Evolutionary conservation across 345 rosid species (phyloP).

Genomic region (Physaria fendleri): DNA sequence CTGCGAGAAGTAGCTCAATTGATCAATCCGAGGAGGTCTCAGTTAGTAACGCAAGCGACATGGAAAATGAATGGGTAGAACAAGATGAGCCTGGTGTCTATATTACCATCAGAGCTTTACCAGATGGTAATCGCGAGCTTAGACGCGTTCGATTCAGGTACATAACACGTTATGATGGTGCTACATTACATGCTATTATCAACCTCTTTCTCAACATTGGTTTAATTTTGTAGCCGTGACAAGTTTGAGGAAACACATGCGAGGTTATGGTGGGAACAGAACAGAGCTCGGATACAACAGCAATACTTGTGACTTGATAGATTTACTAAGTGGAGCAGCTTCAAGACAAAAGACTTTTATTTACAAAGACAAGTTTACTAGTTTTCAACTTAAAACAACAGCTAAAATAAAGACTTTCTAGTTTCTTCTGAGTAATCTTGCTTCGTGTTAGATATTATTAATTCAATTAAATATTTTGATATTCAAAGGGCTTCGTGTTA

Average conservation of each 20-base stretch:
- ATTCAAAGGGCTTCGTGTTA: neutral
- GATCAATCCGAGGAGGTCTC: slow-evolving; percentile 82
- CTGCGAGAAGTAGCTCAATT: slow-evolving; percentile 56
- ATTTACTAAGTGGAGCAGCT: slow-evolving; percentile 11
- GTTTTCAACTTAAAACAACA: neutral
- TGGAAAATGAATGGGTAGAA: slow-evolving; percentile 86
- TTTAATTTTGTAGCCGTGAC: slow-evolving; percentile 56
- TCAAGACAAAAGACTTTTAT: neutral
- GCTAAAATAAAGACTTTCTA: neutral
- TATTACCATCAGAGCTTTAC: slow-evolving; percentile 68
- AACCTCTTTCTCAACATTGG: neutral
- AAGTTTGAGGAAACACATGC: slow-evolving; percentile 77
- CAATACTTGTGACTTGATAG: slow-evolving; percentile 57
- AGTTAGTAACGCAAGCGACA: slow-evolving; percentile 77
- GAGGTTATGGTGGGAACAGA: slow-evolving; percentile 92
- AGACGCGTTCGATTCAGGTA: slow-evolving; percentile 94
- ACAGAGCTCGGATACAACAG: slow-evolving; percentile 79
- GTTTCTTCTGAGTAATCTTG: neutral
- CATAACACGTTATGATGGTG: neutral
- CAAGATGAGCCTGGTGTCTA: slow-evolving; percentile 93
- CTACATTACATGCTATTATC: neutral
- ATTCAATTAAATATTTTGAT: neutral
- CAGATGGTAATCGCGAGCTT: slow-evolving; percentile 71
- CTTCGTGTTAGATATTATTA: slow-evolving; percentile 4
- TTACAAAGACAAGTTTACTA: neutral